Evolutionary conservation across 2,329 filamentous ascomycete species (phyloP).

Genomic region (Metarhizium humberi): DNA sequence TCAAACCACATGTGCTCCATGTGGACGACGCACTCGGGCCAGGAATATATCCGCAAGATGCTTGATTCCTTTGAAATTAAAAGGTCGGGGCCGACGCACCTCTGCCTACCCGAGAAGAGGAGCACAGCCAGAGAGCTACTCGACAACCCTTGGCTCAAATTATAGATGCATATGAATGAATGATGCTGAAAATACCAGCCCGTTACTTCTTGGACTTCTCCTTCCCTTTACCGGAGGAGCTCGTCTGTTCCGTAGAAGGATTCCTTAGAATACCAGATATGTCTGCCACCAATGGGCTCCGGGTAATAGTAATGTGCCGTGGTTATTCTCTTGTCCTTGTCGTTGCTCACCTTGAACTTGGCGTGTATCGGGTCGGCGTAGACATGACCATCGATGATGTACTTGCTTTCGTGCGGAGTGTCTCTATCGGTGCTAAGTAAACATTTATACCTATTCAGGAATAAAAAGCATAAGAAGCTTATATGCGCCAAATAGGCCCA

Average conservation of each 20-base stretch:
- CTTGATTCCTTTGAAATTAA: conserved; percentile 16
- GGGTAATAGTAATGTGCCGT: no score
- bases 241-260: neutral
- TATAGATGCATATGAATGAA: neutral
- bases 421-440: no score
- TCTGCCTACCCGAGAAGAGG: conserved; percentile 17
- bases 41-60: conserved; percentile 12
- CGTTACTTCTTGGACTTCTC: neutral
- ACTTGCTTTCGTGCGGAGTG: no score
- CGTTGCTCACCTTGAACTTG: no score
- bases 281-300: no score
- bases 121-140: conserved; percentile 19
- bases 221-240: neutral
- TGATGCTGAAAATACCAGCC: neutral
- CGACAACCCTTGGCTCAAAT: conserved; percentile 19
- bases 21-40: conserved; percentile 13
- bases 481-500: no score
- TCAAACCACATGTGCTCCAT: conserved; percentile 14
- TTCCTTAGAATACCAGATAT: no score
- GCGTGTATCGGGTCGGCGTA: no score
- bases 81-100: conserved; percentile 11
- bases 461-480: no score
- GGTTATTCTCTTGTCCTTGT: no score
- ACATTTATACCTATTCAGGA: no score
- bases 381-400: no score